Evolutionary conservation across 1,139 yeast genomes (phyloP).

Genomic region (Blastobotrys malaysiensis): DNA sequence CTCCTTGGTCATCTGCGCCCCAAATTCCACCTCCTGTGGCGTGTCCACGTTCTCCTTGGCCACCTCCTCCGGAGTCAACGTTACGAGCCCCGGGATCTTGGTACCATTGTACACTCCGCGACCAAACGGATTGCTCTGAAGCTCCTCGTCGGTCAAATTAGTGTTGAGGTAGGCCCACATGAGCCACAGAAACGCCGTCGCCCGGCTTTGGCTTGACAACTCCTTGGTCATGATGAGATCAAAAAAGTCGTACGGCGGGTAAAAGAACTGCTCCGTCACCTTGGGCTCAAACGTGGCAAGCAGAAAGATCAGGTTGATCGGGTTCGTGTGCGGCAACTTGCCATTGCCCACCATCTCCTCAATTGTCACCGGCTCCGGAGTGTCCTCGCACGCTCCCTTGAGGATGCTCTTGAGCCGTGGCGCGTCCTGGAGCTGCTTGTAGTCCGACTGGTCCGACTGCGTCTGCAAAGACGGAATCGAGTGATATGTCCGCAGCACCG

Average conservation of each 20-base stretch:
- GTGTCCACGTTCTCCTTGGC: slow-evolving; percentile 61
- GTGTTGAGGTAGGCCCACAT: slow-evolving; percentile 78
- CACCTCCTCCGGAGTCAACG: slow-evolving; percentile 38
- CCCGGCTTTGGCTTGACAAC: slow-evolving; percentile 56
- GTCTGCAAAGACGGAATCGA: slow-evolving; percentile 87
- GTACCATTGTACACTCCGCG: slow-evolving; percentile 31
- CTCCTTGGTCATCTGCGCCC: slow-evolving; percentile 59
- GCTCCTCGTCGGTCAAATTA: slow-evolving; percentile 44
- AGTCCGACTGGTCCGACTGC: slow-evolving; percentile 44
- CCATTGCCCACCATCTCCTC: slow-evolving; percentile 39
- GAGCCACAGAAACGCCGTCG: slow-evolving; percentile 75
- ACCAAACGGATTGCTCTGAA: slow-evolving; percentile 64
- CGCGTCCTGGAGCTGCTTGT: slow-evolving; percentile 87
- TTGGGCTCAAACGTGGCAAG: slow-evolving; percentile 59
- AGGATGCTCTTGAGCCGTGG: slow-evolving; percentile 86
- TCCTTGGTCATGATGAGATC: slow-evolving; percentile 57
- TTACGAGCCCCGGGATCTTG: slow-evolving; percentile 44
- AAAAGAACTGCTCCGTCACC: slow-evolving; percentile 40
- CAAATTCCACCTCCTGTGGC: slow-evolving; percentile 63
- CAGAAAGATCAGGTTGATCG: slow-evolving; percentile 70
- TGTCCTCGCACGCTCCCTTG: slow-evolving; percentile 65
- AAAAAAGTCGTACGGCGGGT: slow-evolving; percentile 42
- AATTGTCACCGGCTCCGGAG: slow-evolving; percentile 46
- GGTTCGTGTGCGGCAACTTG: slow-evolving; percentile 48
- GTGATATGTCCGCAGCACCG: slow-evolving; percentile 86